Evolutionary conservation across 257 asterid species (phyloP), one percentile per base, ranked within the genome.

Genomic region (Solanum ossicruentum): DNA sequence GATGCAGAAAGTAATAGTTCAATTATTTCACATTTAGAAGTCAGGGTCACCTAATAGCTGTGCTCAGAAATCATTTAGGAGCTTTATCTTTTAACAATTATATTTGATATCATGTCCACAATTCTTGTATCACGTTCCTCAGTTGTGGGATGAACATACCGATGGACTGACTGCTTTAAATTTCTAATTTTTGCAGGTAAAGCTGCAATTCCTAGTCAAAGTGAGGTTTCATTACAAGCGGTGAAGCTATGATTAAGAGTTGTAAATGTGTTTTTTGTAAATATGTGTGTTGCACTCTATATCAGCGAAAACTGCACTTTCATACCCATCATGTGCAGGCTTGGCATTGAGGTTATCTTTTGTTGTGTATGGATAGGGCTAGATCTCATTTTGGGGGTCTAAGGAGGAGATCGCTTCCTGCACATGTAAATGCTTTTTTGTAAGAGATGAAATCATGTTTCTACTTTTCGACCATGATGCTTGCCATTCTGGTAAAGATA

Each of bases 161-260:
- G 12, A 16, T 13, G 73, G 79, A 49, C 20, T 55, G 70, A 55
- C 41, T 78, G 13, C 72, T 36, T n/a, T 17, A 54, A 11, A 83
- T 72, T 86, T 15, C 66, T n/a, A 81, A 12, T 49, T 66, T 81
- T 32, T 87, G 88, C 91, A 97, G 99, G 98, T 97, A 63, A 94
- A 97, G 92, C 66, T 97, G 95, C 99, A 97, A 90, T 97, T 92
- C 90, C 87, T 97, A 60, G 82, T 95, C 94, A 97, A 94, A 94
- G 99, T 97, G 87, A 92, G 91, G 93, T 97, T 97, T 90, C 92
- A 92, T 88, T 97, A 95, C 90, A 97, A 97, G 90, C 87, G 88
- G 88, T 92, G 92, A 94, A 80, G 56, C 23, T 49, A 79, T 23
- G 49, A 86, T 71, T 43, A 39, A 45, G 63, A 78, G 47, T 32